A percentile compares a stretch with the other conserved stretches of the same genome.
These are phyloP conservation scores for Selaginella tamariscina DNA, from an alignment of 75 land plant species.

Conservation along the genomic window DNA sequence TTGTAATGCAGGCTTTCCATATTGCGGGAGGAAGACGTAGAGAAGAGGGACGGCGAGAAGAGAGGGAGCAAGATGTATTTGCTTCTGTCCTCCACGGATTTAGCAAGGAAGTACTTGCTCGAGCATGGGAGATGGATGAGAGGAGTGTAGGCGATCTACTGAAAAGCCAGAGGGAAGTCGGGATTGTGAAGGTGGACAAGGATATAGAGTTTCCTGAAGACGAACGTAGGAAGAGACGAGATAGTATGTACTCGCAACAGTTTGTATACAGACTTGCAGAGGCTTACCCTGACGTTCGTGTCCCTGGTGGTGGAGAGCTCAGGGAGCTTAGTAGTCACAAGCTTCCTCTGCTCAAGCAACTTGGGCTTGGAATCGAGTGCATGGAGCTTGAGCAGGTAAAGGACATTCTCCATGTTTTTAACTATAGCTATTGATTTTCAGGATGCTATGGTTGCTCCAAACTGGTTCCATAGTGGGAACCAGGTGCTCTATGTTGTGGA, in stretches of 20 bases:
- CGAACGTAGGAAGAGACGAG: neutral
- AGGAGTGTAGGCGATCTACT: neutral
- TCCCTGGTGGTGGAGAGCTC: neutral
- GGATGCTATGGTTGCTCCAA: conserved; percentile 13
- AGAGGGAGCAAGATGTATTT: neutral
- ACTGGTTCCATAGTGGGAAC: neutral
- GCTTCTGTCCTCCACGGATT: neutral
- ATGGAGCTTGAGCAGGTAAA: conserved; percentile 8
- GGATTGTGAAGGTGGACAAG: neutral
- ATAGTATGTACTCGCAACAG: neutral
- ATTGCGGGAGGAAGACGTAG: neutral
- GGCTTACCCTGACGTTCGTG: neutral
- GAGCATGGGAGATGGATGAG: neutral
- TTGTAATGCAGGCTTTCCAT: neutral
- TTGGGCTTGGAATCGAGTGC: conserved; percentile 6
- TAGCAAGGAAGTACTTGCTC: neutral
- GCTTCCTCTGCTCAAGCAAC: neutral
- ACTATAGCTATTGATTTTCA: neutral
- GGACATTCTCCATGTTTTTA: neutral
- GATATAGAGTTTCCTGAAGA: neutral
- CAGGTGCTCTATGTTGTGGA: conserved; percentile 6
- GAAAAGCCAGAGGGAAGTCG: neutral
- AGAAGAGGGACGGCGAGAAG: neutral
- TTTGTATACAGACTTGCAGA: neutral
- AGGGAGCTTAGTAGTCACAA: conserved; percentile 6